These are phyloP conservation scores for Mucuna pruriens DNA, from an alignment of 306 rosid species.

Conservation along the genomic window DNA sequence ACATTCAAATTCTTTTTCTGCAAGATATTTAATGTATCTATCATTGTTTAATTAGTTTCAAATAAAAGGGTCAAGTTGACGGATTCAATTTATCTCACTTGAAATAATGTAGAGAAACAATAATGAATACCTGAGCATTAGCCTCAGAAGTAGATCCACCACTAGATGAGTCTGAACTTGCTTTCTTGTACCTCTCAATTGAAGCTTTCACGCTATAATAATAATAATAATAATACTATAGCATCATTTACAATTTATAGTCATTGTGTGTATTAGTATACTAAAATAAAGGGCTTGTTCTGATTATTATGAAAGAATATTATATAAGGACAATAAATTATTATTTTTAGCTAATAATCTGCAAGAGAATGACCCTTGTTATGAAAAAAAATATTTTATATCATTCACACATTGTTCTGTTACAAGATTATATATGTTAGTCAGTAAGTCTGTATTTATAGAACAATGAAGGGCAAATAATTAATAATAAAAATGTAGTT, in stretches of 20 bases:
- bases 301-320: background rate
- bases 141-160: slow-evolving; percentile 68
- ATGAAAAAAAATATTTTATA: background rate
- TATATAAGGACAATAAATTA: background rate
- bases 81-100: background rate
- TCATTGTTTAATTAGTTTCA: background rate
- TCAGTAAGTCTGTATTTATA: background rate
- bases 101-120: background rate
- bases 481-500: background rate
- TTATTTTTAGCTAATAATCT: background rate
- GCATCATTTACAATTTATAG: slow-evolving; percentile 16
- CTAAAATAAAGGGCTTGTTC: background rate
- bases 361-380: background rate
- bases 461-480: background rate
- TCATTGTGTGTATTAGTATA: background rate
- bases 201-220: slow-evolving; percentile 73
- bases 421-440: background rate
- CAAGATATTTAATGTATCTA: background rate
- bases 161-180: slow-evolving; percentile 65
- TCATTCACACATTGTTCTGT: background rate
- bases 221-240: too few relatives aligned
- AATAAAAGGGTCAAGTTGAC: background rate
- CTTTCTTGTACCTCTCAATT: slow-evolving; percentile 92
- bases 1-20: background rate
- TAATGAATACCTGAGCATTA: slow-evolving; percentile 70